Percentiles rank a stretch among this genome's conserved stretches.
Conservation (phyloP, 805 yeast genomes). For the Myxozyma sirexii region DNA sequence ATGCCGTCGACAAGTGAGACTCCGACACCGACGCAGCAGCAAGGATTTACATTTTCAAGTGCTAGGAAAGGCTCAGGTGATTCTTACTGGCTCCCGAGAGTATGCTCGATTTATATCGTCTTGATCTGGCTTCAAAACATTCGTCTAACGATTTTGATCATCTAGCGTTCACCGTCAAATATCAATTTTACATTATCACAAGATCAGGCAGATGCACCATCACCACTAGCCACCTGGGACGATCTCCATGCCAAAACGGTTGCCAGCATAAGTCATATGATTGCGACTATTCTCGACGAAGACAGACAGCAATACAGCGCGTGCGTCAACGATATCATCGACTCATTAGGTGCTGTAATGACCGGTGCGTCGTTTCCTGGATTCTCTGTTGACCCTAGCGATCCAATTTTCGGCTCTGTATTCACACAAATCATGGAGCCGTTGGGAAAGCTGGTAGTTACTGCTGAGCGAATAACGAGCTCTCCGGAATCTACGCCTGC, state of each 20-base stretch:
- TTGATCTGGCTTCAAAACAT: neutral
- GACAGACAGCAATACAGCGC: neutral
- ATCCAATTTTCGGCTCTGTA: neutral
- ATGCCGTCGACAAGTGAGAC: neutral
- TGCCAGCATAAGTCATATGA: constrained; percentile 4
- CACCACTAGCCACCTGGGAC: constrained; percentile 5
- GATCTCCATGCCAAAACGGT: constrained; percentile 9
- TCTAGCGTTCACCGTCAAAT: constrained; percentile 11
- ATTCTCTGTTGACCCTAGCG: constrained; percentile 9
- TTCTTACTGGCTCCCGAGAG: constrained; percentile 8
- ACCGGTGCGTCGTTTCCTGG: constrained; percentile 29
- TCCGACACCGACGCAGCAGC: neutral
- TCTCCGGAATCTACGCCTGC: neutral
- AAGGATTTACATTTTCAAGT: neutral
- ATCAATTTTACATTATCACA: neutral
- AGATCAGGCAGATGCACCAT: neutral
- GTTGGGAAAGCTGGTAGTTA: constrained; percentile 14
- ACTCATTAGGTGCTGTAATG: constrained; percentile 15
- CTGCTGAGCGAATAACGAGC: constrained; percentile 7
- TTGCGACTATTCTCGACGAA: neutral
- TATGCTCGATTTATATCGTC: neutral
- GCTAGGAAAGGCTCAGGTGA: neutral
- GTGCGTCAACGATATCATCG: constrained; percentile 14
- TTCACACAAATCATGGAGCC: constrained; percentile 22
- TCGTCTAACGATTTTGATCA: neutral